Evolutionary conservation across 306 rosid species (phyloP), one percentile per base, ranked within the genome.

Genomic region (Sechiopsis laciniata): DNA sequence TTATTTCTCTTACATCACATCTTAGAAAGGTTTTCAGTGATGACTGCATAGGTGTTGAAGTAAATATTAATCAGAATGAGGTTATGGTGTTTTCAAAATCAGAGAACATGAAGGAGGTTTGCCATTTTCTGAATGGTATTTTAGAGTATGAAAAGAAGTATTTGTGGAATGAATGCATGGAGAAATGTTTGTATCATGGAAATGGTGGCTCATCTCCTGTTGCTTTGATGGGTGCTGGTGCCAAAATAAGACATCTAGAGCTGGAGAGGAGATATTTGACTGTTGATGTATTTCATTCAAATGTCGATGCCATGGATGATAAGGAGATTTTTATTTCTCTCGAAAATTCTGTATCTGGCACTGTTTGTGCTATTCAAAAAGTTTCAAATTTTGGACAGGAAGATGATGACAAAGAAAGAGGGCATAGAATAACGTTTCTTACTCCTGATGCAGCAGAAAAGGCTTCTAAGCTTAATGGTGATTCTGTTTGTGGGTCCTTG

Each of bases 151-250:
- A 89, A 80, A 74, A 77, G 63, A 91, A 79, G 74, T 72, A 81
- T 84, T 14, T 94, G 78, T 82, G 15, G 17, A 60, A 83, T 69
- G 99, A 94, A 77, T 94, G 99, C 60, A 54, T 86, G 80, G 99
- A 87, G 77, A 94, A 88, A 79, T 82, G 60, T 77, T 82, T 94
- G 76, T 91, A 86, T 82, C 88, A 79, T 65, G 91, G 96, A 73
- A 71, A 90, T 63, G 88, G 87, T 61, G 66, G 78, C 74, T 74
- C 83, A 20, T 80, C 97, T 59, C 77, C 98, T 22, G 72, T 88
- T 24, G 97, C 97, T 22, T 77, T 94, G 82, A 88, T 94, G 81
- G 99, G 99, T 73, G 84, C 92, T 56, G 99, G 99, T 79, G 99
- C 88, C 61, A 86, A 82, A 85, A 89, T 94, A 84, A 91, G 84